Conservation (phyloP, 2,329 filamentous ascomycete genomes). For the Epichloe gansuensis region DNA sequence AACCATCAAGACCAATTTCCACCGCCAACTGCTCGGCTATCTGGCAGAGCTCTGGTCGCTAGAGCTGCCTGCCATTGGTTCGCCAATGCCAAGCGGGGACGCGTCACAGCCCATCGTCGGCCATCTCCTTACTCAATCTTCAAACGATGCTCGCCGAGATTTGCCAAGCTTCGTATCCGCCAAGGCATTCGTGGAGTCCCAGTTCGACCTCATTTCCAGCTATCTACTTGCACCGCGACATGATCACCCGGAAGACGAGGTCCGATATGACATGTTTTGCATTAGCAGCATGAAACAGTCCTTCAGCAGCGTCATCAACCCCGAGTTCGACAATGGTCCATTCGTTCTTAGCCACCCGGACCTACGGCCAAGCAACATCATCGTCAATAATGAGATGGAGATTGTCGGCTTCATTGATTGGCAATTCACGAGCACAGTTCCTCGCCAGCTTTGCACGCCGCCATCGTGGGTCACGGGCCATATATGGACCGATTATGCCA, state of each 20-base stretch:
- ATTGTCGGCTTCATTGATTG: too few relatives aligned
- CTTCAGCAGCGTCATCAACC: not conserved
- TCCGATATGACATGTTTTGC: slow-evolving; percentile 3
- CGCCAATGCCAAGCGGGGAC: too few relatives aligned
- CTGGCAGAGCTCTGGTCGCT: not conserved
- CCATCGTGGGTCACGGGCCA: too few relatives aligned
- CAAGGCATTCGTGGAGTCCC: slow-evolving; percentile 2
- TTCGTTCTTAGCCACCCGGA: too few relatives aligned
- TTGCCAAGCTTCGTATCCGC: slow-evolving; percentile 1
- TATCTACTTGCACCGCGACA: slow-evolving; percentile 6
- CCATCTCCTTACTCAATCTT: not conserved
- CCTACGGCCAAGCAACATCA: too few relatives aligned
- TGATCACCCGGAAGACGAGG: slow-evolving; percentile 5
- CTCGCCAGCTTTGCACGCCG: too few relatives aligned
- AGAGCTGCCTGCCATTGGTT: slow-evolving; percentile 2
- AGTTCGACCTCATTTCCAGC: slow-evolving; percentile 2
- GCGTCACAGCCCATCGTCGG: not conserved
- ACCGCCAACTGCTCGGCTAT: too few relatives aligned
- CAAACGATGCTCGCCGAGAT: slow-evolving; percentile 4
- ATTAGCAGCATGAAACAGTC: not conserved
- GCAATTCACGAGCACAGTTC: too few relatives aligned
- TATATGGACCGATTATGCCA: too few relatives aligned
- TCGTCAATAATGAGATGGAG: too few relatives aligned
- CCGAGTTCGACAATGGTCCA: too few relatives aligned
- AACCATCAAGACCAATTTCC: too few relatives aligned